Evolutionary conservation across 495 filamentous ascomycete species (phyloP).

Genomic region (Chaetomium fimeti): DNA sequence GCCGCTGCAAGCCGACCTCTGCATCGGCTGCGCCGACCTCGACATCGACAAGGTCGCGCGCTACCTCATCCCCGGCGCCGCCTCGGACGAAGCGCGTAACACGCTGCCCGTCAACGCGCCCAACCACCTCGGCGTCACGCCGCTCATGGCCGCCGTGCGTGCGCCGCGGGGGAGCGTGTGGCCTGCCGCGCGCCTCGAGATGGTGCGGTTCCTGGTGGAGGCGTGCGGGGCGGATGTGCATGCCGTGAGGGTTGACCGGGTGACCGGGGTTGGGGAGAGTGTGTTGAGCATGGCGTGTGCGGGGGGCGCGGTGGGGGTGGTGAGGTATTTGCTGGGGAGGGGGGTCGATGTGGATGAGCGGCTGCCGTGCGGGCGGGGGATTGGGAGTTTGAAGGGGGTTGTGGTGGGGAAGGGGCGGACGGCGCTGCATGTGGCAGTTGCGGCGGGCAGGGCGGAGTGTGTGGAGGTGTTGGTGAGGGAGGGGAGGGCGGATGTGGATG

Average conservation of each 20-base stretch:
- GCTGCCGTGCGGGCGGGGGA: not conserved
- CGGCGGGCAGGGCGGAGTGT: conserved; percentile 17
- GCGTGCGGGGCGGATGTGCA: conserved; percentile 28
- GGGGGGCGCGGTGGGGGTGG: conserved; percentile 11
- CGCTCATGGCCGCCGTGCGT: conserved; percentile 21
- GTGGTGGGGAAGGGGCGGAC: conserved; percentile 9
- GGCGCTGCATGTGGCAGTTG: conserved; percentile 29
- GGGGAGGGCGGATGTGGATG: conserved; percentile 23
- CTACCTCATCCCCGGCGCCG: conserved; percentile 19
- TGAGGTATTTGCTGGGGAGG: conserved; percentile 22
- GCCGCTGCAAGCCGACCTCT: conserved; percentile 23
- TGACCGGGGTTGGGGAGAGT: conserved; percentile 4
- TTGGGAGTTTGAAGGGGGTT: not conserved
- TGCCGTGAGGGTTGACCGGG: not conserved
- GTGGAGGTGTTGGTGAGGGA: conserved; percentile 21
- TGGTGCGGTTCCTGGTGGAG: conserved; percentile 29
- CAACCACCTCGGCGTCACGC: conserved; percentile 24
- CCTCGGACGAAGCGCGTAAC: too few relatives aligned
- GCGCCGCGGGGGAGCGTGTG: not conserved
- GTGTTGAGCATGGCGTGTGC: conserved; percentile 18
- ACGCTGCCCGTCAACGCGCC: conserved; percentile 20
- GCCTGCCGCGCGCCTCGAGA: conserved; percentile 22
- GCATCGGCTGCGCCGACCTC: conserved; percentile 25
- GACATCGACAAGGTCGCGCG: conserved; percentile 23
- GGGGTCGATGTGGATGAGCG: conserved; percentile 20